Evolutionary conservation across 345 rosid species (phyloP).

Genomic region (Lepidium africanum): DNA sequence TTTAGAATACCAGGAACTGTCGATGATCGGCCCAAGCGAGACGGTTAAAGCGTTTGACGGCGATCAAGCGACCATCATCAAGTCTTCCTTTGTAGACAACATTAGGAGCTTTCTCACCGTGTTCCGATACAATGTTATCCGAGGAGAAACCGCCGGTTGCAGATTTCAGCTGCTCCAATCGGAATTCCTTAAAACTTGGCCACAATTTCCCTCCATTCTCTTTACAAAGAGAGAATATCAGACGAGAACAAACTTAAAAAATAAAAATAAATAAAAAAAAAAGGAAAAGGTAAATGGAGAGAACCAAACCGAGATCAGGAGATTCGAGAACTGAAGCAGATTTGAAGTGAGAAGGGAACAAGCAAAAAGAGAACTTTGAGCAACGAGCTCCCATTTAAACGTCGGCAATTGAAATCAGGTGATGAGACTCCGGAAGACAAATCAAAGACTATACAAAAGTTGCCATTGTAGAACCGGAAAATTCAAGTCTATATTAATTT

Average conservation of each 20-base stretch:
- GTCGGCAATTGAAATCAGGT: background rate
- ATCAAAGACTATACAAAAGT: background rate
- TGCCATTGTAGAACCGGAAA: background rate
- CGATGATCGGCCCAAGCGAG: constrained; percentile 95
- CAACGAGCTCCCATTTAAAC: constrained; percentile 32
- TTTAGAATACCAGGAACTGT: constrained; percentile 59
- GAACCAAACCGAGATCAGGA: constrained; percentile 63
- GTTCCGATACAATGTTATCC: constrained; percentile 90
- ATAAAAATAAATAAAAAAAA: no score
- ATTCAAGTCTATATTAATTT: background rate
- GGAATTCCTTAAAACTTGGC: constrained; percentile 72
- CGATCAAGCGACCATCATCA: constrained; percentile 62
- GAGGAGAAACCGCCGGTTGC: constrained; percentile 76
- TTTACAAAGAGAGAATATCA: background rate
- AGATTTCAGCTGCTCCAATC: constrained; percentile 61
- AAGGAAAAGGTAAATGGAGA: background rate
- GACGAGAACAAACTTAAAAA: background rate
- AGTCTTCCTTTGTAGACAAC: constrained; percentile 84
- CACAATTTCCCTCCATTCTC: constrained; percentile 64
- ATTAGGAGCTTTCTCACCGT: constrained; percentile 95
- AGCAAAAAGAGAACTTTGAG: constrained; percentile 29
- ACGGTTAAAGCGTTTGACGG: constrained; percentile 84
- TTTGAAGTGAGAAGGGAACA: constrained; percentile 25
- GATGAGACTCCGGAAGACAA: background rate
- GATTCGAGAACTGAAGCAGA: constrained; percentile 34